Evolutionary conservation across 192 early-diverging fungal genomes (phyloP).

Genomic region (Funneliformis mosseae): DNA sequence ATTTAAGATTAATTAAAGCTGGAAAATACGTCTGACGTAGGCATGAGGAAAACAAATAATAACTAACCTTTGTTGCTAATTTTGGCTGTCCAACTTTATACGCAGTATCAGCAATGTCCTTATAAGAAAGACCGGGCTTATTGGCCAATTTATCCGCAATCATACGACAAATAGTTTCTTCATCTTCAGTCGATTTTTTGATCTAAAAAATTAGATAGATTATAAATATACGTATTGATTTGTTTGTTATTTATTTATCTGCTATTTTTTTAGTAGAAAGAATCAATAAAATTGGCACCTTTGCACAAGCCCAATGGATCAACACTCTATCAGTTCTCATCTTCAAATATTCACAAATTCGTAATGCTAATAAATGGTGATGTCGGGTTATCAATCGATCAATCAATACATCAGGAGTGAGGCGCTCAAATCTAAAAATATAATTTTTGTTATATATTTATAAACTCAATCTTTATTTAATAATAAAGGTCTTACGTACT

Average conservation of each 20-base stretch:
- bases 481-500: slow-evolving; percentile 56
- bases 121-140: slow-evolving; percentile 78
- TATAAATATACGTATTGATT: neutral
- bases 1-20: slow-evolving; percentile 7
- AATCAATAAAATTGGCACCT: slow-evolving; percentile 51
- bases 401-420: slow-evolving; percentile 82
- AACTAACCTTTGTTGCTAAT: slow-evolving; percentile 77
- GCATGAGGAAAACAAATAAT: neutral
- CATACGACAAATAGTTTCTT: slow-evolving; percentile 79
- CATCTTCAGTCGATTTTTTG: slow-evolving; percentile 79
- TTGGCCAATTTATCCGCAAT: slow-evolving; percentile 80
- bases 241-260: too few species aligned
- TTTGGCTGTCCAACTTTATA: slow-evolving; percentile 79
- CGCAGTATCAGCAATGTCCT: slow-evolving; percentile 92
- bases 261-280: neutral
- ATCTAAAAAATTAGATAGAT: slow-evolving; percentile 55
- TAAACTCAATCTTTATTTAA: slow-evolving; percentile 1
- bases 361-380: slow-evolving; percentile 82
- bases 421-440: slow-evolving; percentile 59
- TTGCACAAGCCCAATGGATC: slow-evolving; percentile 96
- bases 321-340: slow-evolving; percentile 79
- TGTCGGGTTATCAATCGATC: slow-evolving; percentile 83
- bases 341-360: slow-evolving; percentile 82
- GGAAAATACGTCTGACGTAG: neutral
- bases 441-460: slow-evolving; percentile 24